Evolutionary conservation across 2,329 filamentous ascomycete species (phyloP), one percentile per base, ranked within the genome.

Genomic region (Pseudonectria foliicola): DNA sequence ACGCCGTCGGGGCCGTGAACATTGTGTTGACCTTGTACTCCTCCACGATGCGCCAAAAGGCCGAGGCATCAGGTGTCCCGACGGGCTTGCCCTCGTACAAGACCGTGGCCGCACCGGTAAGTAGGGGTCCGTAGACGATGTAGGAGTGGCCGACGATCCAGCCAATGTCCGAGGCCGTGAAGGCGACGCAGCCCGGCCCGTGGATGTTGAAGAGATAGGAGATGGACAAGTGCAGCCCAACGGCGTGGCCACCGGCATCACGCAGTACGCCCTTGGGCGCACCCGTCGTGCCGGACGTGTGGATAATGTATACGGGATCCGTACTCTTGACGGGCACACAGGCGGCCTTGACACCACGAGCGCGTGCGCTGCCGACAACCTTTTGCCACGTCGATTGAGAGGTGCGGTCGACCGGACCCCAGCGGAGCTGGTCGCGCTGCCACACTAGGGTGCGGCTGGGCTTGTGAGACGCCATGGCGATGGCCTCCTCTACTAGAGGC

Each of bases 81-180:
- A 95, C 71, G 0, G 89, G 89, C 48, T 95, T 95, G n/a, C 89
- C 90, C 62, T 95, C 89, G 57, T 88, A 95, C 0, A 95, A 68
- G 1, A 95, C 76, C 0, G 87, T 94, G 2, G 88, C 81, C 2
- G 89, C 88, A 5, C 89, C 89, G 1, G 82, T 77, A 2, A 95
- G 73, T 6, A 96, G 73, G 10, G 89, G 89, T 4, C 78, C 89
- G 54, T 95, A 95, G 10, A 95, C 68, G 43, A 95, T 95, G 56
- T 92, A 95, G 6, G 79, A 83, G 55, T 88, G 61, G 12, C 61
- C 61, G 8, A 64, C 61, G 6, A 66, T 86, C 90, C 89, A 95
- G 23, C 89, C 90, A 37, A 95, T 90, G 53, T 96, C 89, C 11
- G 81, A 86, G 2, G 83, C 82, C 6, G 80, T 84, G 55, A 86